Evolutionary conservation across 352 stramenopile genomes (phyloP), one percentile per base, ranked within the genome.

Genomic region (Blastocystis sp.): DNA sequence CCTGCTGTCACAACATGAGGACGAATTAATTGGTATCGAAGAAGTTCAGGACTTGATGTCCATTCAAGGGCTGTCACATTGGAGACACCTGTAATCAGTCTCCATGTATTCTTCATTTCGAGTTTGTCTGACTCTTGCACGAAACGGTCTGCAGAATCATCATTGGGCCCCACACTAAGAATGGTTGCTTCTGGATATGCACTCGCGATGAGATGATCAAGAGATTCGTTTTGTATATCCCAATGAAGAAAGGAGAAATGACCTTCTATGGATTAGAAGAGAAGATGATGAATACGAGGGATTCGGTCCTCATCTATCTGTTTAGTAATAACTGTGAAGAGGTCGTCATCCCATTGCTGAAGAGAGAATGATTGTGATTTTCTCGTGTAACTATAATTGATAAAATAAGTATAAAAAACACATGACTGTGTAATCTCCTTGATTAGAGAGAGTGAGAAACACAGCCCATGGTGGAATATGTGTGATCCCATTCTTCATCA

Each of bases 41-140:
- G 73, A 4, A 92, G 69, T 64, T 92, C 91, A 1, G 91, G 91
- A 53, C 66, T 88, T 19, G 91, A 78, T 48, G 2, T 15, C 42
- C 48, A 81, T 13, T 79, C 33, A 40, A 27, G 5, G 11, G 56
- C 75, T 15, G 11, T 70, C 2, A 13, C 24, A 1, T 70, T 44
- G 60, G 1, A 13, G 4, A 70, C 5, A 6, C n/a, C n/a, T 7
- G 1, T 7, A 13, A 44, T 22, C 24, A 70, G 2, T 70, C 60
- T 33, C 60, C 60, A 70, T 22, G 60, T 13, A 40, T 90, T 81
- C 11, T 53, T 53, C 17, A 90, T 3, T 4, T n/a, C 1, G 4
- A 19, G 37, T 79, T n/a, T 0, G 48, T 57, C 17, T 15, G 58
- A 37, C 1, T 17, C 40, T 13, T 59, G 33, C 0, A 84, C 22